Conservation (phyloP, 768 basidiomycete species). For the Xerocomellus amylosporus region DNA sequence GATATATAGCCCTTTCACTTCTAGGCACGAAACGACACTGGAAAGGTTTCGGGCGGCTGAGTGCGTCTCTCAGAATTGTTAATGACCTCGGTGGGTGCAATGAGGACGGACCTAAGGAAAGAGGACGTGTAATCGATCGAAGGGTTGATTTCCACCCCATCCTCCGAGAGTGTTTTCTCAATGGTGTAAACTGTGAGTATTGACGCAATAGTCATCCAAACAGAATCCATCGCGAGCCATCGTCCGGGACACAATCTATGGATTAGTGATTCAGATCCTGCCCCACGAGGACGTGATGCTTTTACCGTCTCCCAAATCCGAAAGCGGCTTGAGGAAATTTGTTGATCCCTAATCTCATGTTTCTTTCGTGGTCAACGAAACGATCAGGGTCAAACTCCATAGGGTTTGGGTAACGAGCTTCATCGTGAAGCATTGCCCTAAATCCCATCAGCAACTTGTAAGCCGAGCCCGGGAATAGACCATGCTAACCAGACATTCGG, state of each 20-base stretch:
- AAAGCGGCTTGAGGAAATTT: conserved; percentile 38
- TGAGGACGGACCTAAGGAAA: conserved; percentile 34
- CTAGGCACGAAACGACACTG: conserved; percentile 38
- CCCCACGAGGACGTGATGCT: not conserved
- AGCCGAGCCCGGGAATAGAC: conserved; percentile 6
- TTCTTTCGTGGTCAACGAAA: conserved; percentile 30
- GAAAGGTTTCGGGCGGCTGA: conserved; percentile 44
- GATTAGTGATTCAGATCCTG: not conserved
- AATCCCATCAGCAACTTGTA: conserved; percentile 13
- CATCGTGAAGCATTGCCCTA: conserved; percentile 44
- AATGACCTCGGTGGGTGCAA: not conserved
- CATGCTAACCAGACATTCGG: conserved; percentile 44
- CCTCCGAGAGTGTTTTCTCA: conserved; percentile 31
- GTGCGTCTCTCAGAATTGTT: not conserved
- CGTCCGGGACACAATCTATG: conserved; percentile 45
- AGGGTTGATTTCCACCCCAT: conserved; percentile 35
- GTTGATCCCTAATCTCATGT: conserved; percentile 32
- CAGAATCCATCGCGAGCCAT: conserved; percentile 41
- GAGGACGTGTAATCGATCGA: conserved; percentile 35
- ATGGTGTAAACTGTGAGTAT: conserved; percentile 41
- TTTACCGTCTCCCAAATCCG: conserved; percentile 42
- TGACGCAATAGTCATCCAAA: conserved; percentile 44
- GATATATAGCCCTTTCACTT: conserved; percentile 27
- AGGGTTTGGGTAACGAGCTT: conserved; percentile 39
- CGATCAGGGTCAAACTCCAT: conserved; percentile 39